Conservation (phyloP, 31 red algal species). For the Porphyra umbilicalis region DNA sequence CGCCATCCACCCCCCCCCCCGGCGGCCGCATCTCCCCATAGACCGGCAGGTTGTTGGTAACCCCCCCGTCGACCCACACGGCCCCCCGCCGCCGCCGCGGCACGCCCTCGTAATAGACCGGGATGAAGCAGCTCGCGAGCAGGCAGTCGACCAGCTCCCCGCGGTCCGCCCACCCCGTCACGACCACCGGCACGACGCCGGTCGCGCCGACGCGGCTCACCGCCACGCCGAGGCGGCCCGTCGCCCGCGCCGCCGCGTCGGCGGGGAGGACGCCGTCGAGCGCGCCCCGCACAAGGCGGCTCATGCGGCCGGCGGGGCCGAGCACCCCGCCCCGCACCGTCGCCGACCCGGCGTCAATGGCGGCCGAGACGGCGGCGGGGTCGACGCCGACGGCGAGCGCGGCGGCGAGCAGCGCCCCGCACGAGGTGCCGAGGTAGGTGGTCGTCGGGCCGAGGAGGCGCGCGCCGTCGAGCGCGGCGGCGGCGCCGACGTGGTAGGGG, state of each 20-base stretch:
- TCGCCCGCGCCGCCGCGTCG: conserved; percentile 23
- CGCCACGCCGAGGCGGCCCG: conserved; percentile 18
- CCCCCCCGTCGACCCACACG: conserved; percentile 41
- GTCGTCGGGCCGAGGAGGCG: conserved; percentile 32
- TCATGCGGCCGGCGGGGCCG: conserved; percentile 27
- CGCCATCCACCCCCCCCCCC: neutral
- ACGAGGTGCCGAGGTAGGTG: conserved; percentile 38
- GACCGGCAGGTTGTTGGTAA: conserved; percentile 50
- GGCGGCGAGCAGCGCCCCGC: conserved; percentile 39
- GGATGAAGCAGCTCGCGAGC: conserved; percentile 42
- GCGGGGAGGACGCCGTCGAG: conserved; percentile 17
- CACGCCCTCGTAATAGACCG: conserved; percentile 39
- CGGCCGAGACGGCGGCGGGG: conserved; percentile 13
- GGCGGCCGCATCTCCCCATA: neutral
- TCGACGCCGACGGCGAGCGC: conserved; percentile 26
- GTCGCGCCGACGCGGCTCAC: neutral
- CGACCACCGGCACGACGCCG: neutral
- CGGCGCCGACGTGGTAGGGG: conserved; percentile 44
- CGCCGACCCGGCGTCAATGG: conserved; percentile 19
- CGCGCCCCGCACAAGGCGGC: conserved; percentile 14
- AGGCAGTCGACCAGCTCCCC: neutral
- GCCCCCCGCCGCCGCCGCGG: conserved; percentile 17
- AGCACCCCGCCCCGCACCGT: conserved; percentile 14
- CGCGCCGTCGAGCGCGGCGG: conserved; percentile 19
- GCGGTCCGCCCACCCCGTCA: neutral